These are phyloP conservation scores for Alternaria triticina DNA, from an alignment of 2,329 filamentous ascomycete species.

Conservation along the genomic window DNA sequence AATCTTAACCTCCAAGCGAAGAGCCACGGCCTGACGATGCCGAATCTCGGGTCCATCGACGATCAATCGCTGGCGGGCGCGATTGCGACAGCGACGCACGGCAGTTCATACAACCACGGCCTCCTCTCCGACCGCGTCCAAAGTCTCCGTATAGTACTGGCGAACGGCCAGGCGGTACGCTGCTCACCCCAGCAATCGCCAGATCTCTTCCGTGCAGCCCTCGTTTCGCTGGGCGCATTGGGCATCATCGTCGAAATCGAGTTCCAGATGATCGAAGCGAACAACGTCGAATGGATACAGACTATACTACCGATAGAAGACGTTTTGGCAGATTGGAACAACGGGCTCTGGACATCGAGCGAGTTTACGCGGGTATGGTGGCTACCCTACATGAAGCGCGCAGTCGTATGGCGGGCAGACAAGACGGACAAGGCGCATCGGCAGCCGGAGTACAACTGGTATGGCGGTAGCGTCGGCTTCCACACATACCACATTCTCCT, in stretches of 20 bases:
- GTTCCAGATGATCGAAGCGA: conserved; percentile 78
- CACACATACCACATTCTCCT: conserved; percentile 92
- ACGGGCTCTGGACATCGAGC: conserved; percentile 77
- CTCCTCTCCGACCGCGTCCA: conserved; percentile 80
- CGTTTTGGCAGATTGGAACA: conserved; percentile 75
- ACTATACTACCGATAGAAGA: conserved; percentile 72
- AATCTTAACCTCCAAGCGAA: conserved; percentile 77
- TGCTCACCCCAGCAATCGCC: conserved; percentile 73
- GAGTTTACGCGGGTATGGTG: conserved; percentile 98
- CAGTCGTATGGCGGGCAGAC: conserved; percentile 88
- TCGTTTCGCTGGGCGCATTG: conserved; percentile 86
- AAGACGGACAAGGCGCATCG: conserved; percentile 69
- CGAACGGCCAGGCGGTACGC: conserved; percentile 74
- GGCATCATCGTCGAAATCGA: conserved; percentile 92
- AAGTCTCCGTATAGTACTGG: conserved; percentile 78
- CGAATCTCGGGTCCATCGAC: conserved; percentile 93
- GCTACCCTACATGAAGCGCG: conserved; percentile 89
- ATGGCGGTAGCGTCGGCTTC: conserved; percentile 81
- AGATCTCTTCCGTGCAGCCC: conserved; percentile 85
- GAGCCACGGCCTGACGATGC: conserved; percentile 78
- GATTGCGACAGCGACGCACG: conserved; percentile 92
- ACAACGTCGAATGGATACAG: conserved; percentile 87
- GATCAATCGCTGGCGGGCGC: conserved; percentile 91
- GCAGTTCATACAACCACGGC: conserved; percentile 83
- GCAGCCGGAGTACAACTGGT: conserved; percentile 73